Conservation (phyloP, 2,329 filamentous ascomycete species). For the Fusarium scirpi region DNA sequence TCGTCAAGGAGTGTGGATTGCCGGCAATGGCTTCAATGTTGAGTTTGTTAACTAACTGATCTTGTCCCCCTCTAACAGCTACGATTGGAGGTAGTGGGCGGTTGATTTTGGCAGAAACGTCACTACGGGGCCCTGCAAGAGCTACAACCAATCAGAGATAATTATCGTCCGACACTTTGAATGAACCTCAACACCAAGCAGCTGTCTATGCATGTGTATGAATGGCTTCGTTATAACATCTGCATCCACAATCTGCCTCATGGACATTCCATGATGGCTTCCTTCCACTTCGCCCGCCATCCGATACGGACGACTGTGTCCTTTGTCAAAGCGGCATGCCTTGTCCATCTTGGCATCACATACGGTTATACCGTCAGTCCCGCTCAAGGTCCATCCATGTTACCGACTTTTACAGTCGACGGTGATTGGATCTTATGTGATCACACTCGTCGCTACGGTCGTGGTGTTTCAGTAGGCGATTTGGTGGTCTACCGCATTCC, state of each 20-base stretch:
- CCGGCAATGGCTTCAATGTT: conserved; percentile 28
- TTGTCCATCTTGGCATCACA: conserved; percentile 60
- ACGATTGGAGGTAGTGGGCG: conserved; percentile 28
- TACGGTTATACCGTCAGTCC: conserved; percentile 72
- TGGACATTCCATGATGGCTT: conserved; percentile 38
- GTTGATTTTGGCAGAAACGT: conserved; percentile 45
- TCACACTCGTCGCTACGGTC: conserved; percentile 75
- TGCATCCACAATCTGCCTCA: not conserved
- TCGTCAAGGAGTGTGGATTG: conserved; percentile 10
- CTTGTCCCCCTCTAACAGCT: conserved; percentile 8
- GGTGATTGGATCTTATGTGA: conserved; percentile 78
- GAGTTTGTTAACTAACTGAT: conserved; percentile 27
- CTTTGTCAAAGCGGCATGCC: conserved; percentile 55
- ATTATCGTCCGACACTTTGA: conserved; percentile 4
- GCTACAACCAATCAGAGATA: conserved; percentile 33
- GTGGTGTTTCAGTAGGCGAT: conserved; percentile 79
- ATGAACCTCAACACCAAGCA: conserved; percentile 19
- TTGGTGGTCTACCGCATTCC: conserved; percentile 84
- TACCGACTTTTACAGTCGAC: conserved; percentile 79
- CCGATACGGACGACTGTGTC: conserved; percentile 54
- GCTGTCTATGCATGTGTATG: conserved; percentile 1
- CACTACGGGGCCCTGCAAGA: conserved; percentile 29
- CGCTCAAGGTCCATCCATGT: conserved; percentile 84
- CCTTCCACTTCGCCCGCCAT: conserved; percentile 53
- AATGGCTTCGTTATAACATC: conserved; percentile 15